Conservation (phyloP, 164 flowering plant genomes). For the Protea cynaroides region DNA sequence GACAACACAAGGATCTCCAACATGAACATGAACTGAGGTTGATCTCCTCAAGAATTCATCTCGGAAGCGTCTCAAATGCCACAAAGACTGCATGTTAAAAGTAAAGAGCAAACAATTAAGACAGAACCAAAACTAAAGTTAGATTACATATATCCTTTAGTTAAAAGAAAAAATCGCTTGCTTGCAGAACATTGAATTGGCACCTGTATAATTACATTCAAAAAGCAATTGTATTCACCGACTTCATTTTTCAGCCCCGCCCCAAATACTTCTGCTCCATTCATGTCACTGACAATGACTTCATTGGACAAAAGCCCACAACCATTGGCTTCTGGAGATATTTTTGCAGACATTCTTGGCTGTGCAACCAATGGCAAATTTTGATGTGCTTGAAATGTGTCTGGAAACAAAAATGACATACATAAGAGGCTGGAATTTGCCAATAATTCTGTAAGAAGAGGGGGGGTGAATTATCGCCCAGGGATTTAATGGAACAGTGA, state of each 20-base stretch:
- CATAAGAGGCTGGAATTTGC: conserved; percentile 1
- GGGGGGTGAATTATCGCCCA: neutral
- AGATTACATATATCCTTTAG: neutral
- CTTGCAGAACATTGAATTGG: conserved; percentile 2
- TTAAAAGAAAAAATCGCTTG: neutral
- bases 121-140: neutral
- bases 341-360: conserved; percentile 18
- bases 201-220: conserved; percentile 98
- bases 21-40: conserved; percentile 64
- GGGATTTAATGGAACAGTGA: conserved; percentile 6
- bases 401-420: conserved; percentile 23
- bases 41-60: conserved; percentile 74
- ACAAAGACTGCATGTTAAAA: conserved; percentile 61
- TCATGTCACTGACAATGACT: conserved; percentile 14
- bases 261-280: conserved; percentile 43
- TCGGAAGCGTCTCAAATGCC: conserved; percentile 81
- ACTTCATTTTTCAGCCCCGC: conserved; percentile 84
- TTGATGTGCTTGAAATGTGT: conserved; percentile 48
- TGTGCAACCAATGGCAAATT: conserved; percentile 23
- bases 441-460: neutral
- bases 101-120: conserved; percentile 7
- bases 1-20: conserved; percentile 92
- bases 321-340: conserved; percentile 19
- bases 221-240: conserved; percentile 97
- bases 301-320: conserved; percentile 22